Conservation (phyloP, 345 rosid genomes). For the Rhodamnia rubescens region DNA sequence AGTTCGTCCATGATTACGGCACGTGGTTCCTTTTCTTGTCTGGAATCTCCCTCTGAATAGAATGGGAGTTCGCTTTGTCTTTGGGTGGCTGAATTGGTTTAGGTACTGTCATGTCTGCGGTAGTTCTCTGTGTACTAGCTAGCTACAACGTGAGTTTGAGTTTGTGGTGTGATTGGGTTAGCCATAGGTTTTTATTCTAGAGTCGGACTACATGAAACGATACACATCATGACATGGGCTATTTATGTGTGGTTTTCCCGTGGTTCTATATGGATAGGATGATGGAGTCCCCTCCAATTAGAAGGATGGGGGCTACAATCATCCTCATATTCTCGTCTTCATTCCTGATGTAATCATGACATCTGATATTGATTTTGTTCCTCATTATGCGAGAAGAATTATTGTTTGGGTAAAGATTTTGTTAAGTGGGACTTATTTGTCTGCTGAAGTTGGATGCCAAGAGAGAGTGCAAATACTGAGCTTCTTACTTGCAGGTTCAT, state of each 20-base stretch:
- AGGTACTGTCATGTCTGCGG: not conserved
- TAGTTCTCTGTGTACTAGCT: too few species aligned
- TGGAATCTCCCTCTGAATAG: not conserved
- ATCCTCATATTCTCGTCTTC: not conserved
- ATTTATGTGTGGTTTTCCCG: constrained; percentile 3
- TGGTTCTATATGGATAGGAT: constrained; percentile 5
- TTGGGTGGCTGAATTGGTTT: not conserved
- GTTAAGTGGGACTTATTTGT: not conserved
- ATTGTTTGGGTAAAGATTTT: not conserved
- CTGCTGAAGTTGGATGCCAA: not conserved
- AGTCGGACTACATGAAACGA: constrained; percentile 16
- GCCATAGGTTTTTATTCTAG: not conserved
- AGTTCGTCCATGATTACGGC: constrained; percentile 81
- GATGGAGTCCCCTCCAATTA: constrained; percentile 12
- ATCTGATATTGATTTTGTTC: not conserved
- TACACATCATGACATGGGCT: constrained; percentile 31
- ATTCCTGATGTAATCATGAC: not conserved
- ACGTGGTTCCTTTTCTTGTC: not conserved
- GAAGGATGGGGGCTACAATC: constrained; percentile 8
- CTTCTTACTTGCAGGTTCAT: constrained; percentile 29
- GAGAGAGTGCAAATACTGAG: not conserved
- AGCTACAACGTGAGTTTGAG: too few species aligned
- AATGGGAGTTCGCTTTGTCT: not conserved
- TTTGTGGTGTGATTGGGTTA: not conserved
- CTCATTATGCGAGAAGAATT: not conserved